phyloP scores from a whole-genome alignment of 495 filamentous ascomycete genomes.

The Xeromyces bisporus region DNA sequence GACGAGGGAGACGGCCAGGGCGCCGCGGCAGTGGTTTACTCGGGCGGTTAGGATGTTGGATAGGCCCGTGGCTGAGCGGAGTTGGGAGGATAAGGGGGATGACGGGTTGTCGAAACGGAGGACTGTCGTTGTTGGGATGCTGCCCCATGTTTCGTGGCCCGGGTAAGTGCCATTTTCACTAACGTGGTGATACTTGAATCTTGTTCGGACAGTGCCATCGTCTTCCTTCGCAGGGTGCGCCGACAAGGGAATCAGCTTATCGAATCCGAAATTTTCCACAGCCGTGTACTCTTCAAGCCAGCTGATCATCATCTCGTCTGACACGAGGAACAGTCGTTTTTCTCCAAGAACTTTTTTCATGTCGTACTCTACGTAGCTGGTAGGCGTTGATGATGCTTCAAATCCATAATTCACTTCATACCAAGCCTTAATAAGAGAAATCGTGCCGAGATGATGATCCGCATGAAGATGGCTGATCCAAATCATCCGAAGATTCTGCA shows the following conservation, averaged over 20 bases:
- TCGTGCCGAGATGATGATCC: conserved; percentile 84
- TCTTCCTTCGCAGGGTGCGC: conserved; percentile 7
- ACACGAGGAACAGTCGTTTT: conserved; percentile 41
- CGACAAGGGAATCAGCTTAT: conserved; percentile 35
- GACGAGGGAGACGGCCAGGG: conserved; percentile 58
- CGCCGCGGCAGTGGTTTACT: conserved; percentile 65
- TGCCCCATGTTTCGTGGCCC: conserved; percentile 1
- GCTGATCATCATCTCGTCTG: conserved; percentile 43
- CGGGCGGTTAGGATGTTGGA: conserved; percentile 30
- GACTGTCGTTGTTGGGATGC: conserved; percentile 5
- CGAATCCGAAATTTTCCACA: conserved; percentile 62
- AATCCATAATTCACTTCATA: conserved; percentile 34
- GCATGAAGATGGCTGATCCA: conserved; percentile 95
- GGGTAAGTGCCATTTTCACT: conserved; percentile 14
- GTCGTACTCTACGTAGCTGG: conserved; percentile 12
- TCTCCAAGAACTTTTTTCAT: conserved; percentile 22
- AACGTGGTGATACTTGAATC: conserved; percentile 16
- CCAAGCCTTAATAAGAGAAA: conserved; percentile 64
- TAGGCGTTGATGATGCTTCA: conserved; percentile 7
- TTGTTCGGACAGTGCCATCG: conserved; percentile 8
- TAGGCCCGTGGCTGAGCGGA: conserved; percentile 27
- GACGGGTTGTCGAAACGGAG: conserved; percentile 13
- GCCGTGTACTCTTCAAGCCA: conserved; percentile 64
- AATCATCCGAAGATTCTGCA: conserved; percentile 64
- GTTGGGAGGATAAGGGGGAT: conserved; percentile 15